These are phyloP conservation scores for Heliosperma pusillum DNA, from an alignment of 148 eudicot genomes.

Conservation along the genomic window DNA sequence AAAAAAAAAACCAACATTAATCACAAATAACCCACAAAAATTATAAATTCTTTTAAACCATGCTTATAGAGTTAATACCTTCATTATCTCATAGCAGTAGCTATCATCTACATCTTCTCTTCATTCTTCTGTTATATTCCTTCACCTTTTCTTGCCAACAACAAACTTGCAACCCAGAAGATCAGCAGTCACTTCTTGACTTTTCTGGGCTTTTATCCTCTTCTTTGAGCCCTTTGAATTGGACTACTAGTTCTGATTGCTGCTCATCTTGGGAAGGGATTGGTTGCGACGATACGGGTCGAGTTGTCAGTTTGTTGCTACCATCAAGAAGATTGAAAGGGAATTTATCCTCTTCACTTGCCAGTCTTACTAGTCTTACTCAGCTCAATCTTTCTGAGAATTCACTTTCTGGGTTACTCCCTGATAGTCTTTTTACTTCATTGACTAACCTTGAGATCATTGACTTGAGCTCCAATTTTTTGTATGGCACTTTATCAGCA, in stretches of 20 bases:
- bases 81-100: constrained; percentile 25
- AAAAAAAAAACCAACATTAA: constrained; percentile 24
- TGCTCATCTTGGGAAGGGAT: constrained; percentile 76
- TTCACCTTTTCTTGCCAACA: constrained; percentile 35
- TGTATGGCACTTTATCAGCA: constrained; percentile 39
- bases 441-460: constrained; percentile 43
- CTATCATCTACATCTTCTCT: constrained; percentile 21
- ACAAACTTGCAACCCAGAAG: constrained; percentile 41
- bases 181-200: constrained; percentile 46
- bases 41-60: constrained; percentile 23
- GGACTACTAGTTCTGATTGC: constrained; percentile 55
- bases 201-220: constrained; percentile 36
- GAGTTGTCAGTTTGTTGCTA: constrained; percentile 44
- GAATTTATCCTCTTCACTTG: constrained; percentile 37
- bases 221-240: constrained; percentile 38
- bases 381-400: constrained; percentile 63
- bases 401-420: constrained; percentile 55
- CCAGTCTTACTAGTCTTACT: constrained; percentile 45
- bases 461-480: constrained; percentile 65
- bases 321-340: constrained; percentile 55
- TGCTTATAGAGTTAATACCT: constrained; percentile 38
- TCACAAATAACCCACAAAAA: constrained; percentile 17
- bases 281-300: constrained; percentile 40
- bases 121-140: constrained; percentile 30
- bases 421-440: constrained; percentile 51